Conservation (phyloP, 208 protist species). For the Crithidia fasciculata region DNA sequence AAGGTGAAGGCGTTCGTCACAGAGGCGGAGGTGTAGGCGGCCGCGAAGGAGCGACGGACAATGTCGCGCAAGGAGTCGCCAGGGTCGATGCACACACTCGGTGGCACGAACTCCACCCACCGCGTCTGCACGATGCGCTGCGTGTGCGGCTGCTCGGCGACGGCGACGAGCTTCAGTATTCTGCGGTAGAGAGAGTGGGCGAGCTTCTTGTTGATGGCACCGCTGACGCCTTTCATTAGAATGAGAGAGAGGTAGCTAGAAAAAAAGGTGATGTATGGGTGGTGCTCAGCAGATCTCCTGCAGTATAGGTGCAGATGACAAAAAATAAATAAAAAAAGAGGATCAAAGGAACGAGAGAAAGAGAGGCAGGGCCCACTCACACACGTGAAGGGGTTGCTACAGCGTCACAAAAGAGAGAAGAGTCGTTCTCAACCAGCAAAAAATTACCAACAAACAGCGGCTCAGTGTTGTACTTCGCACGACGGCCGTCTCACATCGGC, state of each 20-base stretch:
- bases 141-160: constrained; percentile 20
- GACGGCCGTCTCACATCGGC: too few species aligned
- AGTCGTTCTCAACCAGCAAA: constrained; percentile 5
- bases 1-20: constrained; percentile 54
- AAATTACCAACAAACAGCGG: too few species aligned
- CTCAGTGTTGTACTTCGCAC: too few species aligned
- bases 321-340: constrained; percentile 8
- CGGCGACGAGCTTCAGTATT: constrained; percentile 22
- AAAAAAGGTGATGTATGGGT: too few species aligned
- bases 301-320: too few species aligned
- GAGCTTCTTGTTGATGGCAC: constrained; percentile 20
- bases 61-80: constrained; percentile 29
- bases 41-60: constrained; percentile 42
- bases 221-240: not conserved
- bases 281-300: too few species aligned
- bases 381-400: too few species aligned
- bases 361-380: not conserved
- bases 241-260: not conserved
- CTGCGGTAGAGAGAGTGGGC: constrained; percentile 33
- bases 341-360: not conserved
- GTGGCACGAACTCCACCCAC: constrained; percentile 61
- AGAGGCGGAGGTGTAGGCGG: constrained; percentile 16
- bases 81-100: constrained; percentile 24
- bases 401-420: not conserved
- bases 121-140: constrained; percentile 31